Evolutionary conservation across 2,329 filamentous ascomycete genomes (phyloP).

Genomic region (Teratosphaeria zuluensis): DNA sequence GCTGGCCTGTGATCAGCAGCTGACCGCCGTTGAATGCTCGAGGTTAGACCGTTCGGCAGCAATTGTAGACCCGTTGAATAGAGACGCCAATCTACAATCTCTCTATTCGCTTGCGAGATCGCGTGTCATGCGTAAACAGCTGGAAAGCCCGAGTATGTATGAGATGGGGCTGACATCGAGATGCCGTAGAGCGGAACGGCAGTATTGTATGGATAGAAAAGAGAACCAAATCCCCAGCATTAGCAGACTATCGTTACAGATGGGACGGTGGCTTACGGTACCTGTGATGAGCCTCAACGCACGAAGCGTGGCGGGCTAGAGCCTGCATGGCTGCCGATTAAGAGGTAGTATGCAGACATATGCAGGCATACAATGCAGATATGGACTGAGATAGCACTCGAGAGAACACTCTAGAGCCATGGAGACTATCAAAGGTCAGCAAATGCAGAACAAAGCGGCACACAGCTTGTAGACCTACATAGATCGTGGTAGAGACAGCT

Average conservation of each 20-base stretch:
- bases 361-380: not conserved
- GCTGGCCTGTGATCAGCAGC: not conserved
- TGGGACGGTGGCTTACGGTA: not conserved
- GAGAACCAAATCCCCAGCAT: no score
- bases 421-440: not conserved
- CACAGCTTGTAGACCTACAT: no score
- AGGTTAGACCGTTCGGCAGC: not conserved
- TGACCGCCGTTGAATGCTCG: not conserved
- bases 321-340: not conserved
- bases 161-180: no score
- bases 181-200: no score
- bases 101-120: no score
- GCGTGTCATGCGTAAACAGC: no score
- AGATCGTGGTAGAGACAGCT: no score
- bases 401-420: not conserved
- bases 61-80: not conserved
- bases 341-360: not conserved
- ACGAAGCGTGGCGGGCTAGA: not conserved
- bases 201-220: no score
- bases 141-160: no score
- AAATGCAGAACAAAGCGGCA: not conserved
- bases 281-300: not conserved
- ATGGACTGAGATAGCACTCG: not conserved
- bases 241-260: not conserved
- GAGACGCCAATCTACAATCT: not conserved